Base-by-base conservation (phyloP, 2,329 filamentous ascomycete genomes). In the Leptographium flavum region DNA sequence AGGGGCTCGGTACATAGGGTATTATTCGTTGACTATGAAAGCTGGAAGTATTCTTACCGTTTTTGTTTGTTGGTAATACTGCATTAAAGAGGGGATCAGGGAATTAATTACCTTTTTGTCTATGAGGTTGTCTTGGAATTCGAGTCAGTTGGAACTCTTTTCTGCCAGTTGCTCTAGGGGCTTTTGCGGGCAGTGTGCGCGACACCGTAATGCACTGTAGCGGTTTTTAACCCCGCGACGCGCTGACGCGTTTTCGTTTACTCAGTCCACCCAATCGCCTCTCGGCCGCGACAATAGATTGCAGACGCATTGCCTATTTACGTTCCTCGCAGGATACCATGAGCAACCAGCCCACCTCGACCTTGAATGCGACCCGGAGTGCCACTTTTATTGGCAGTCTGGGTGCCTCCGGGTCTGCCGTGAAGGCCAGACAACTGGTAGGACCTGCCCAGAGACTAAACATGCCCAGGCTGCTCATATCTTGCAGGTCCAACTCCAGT, bases 401-500 rank as follows among this genome's bases (percentile, higher is more conserved):
- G 33, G 33, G 63, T 32, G 57, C 60, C 22, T 68, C 60, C 2
- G 69, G 68, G 30, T 61, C 65, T 30, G 67, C 60, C 19, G 62
- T 70, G 28, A 73, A 73, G 55, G 62, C 67, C 31, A 60, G 70
- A 47, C 70, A 73, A 55, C 52, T 73, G 53, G 70, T 72, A 54
- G 45, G 63, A 35, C 2, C 6, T 4, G 8, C n/a, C 8, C 11
- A 10, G 9, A 22, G n/a, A 8, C 25, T 6, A 35, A 19, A n/a
- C 32, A 35, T 6, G 4, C 4, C 5, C 15, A 19, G 32, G 3
- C 32, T 3, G 1, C 30, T 33, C 14, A 15, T 19, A 17, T 13
- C 21, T 11, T 13, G 19, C 50, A 81, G 77, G 74, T 85, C 5
- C 87, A 95, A 55, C 78, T 98, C 0, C 87, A 96, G 58, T 76